Base-by-base conservation (phyloP, 2,329 filamentous ascomycete genomes). In the Pseudomassariella vexata region DNA sequence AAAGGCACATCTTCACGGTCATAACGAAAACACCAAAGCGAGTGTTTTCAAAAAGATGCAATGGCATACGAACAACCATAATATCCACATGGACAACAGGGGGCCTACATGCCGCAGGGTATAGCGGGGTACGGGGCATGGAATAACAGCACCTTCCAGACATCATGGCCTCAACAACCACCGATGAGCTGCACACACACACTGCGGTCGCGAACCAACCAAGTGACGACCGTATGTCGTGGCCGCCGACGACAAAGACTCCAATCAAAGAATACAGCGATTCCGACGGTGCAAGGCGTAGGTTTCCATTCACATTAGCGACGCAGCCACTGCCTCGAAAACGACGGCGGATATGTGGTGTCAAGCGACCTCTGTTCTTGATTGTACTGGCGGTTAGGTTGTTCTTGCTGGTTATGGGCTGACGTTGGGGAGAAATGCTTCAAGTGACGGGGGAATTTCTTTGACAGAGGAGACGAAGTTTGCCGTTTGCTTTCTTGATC, bases 331-430 rank as follows among this genome's bases (percentile, higher is more conserved):
- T 9, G 19, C 28, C n/a, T 10, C 22, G 28, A 29, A 20, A 12
- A 21, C n/a, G n/a, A n/a, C 28, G 7, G 18, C 37, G 39, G 34
- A 46, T 59, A 14, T 56, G 50, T 19, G 56, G 55, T 6, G 30
- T 59, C 22, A 47, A 37, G 34, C 44, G 41, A 29, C 41, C 41
- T 9, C 24, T 37, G 3, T 57, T 57, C 25, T 53, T 49, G 44
- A 32, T 52, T 6, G 32, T 55, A 5, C 15, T 59, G 12, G 55
- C 48, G 5, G 28, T 57, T 4, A 47, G 38, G 0, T 20, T 50
- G 1, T 52, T 55, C 16, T 20, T 55, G 9, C 24, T 53, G 2
- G 48, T 59, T 5, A 38, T 50, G 17, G 56, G 2, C 32, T 59
- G n/a, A 49, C 47, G 10, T 34, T 47, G 23, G 39, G 36, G n/a